Percentiles rank a stretch among this genome's conserved stretches.
phyloP scores from a whole-genome alignment of 805 yeast species.

The Monosporozyma siamensis region DNA sequence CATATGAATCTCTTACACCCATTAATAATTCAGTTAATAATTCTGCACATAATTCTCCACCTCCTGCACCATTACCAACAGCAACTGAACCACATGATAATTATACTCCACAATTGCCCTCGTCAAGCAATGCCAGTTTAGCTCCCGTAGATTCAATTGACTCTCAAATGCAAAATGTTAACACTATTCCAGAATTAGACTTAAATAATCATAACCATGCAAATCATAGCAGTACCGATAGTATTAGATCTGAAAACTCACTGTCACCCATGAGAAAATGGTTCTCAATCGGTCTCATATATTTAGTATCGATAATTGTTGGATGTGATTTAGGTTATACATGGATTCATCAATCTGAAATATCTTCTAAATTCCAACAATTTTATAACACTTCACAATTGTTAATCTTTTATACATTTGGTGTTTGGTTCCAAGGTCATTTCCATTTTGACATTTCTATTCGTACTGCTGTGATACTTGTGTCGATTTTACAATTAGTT shows the following conservation, averaged over 20 bases:
- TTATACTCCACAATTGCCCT: neutral
- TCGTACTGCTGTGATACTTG: neutral
- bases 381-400: neutral
- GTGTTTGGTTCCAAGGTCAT: neutral
- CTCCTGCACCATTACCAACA: neutral
- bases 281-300: neutral
- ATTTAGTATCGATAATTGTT: neutral
- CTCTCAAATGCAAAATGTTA: neutral
- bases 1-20: conserved; percentile 1
- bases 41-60: conserved; percentile 1
- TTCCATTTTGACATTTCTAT: neutral
- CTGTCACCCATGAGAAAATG: neutral
- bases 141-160: neutral
- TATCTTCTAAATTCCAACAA: conserved; percentile 1
- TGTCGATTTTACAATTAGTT: neutral
- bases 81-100: too few relatives aligned
- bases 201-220: neutral
- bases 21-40: neutral
- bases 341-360: neutral
- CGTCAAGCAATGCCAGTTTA: neutral
- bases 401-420: neutral
- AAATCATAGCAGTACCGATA: neutral
- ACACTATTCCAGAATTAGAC: neutral
- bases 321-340: neutral
- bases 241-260: neutral